Conservation (phyloP, 805 yeast genomes). For the Kodamaea jinghongensis region DNA sequence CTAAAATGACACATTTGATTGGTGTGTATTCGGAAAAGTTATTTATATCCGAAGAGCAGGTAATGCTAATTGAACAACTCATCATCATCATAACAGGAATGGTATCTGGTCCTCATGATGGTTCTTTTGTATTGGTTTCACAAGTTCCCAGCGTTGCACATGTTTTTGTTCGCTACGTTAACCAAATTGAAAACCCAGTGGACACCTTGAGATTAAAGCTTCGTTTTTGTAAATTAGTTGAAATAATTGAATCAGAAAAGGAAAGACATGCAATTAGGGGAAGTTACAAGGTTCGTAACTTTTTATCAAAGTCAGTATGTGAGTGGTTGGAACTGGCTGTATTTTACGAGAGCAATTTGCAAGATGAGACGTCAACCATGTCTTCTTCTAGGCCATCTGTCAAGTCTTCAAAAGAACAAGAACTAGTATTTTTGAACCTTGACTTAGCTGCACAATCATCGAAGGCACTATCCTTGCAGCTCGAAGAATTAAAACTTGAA, state of each 20-base stretch:
- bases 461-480: slow-evolving; percentile 51
- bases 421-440: slow-evolving; percentile 46
- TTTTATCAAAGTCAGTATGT: slow-evolving; percentile 43
- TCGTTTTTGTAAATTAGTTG: slow-evolving; percentile 40
- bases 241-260: slow-evolving; percentile 34
- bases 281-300: slow-evolving; percentile 47
- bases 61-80: slow-evolving; percentile 48
- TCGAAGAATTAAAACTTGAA: slow-evolving; percentile 58
- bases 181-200: slow-evolving; percentile 23
- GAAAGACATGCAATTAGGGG: slow-evolving; percentile 37
- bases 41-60: slow-evolving; percentile 25
- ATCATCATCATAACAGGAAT: slow-evolving; percentile 44
- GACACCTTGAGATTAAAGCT: slow-evolving; percentile 40
- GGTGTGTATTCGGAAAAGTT: slow-evolving; percentile 29
- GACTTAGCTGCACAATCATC: slow-evolving; percentile 68
- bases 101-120: slow-evolving; percentile 32
- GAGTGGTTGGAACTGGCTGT: slow-evolving; percentile 58
- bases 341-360: slow-evolving; percentile 27
- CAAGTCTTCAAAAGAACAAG: slow-evolving; percentile 28
- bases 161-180: slow-evolving; percentile 27
- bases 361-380: background rate
- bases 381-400: slow-evolving; percentile 6
- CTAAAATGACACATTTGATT: slow-evolving; percentile 40
- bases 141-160: slow-evolving; percentile 29
- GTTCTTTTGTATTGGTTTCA: slow-evolving; percentile 33